Conservation (phyloP, 176 grass and related monocot species). For the Ananas comosus region DNA sequence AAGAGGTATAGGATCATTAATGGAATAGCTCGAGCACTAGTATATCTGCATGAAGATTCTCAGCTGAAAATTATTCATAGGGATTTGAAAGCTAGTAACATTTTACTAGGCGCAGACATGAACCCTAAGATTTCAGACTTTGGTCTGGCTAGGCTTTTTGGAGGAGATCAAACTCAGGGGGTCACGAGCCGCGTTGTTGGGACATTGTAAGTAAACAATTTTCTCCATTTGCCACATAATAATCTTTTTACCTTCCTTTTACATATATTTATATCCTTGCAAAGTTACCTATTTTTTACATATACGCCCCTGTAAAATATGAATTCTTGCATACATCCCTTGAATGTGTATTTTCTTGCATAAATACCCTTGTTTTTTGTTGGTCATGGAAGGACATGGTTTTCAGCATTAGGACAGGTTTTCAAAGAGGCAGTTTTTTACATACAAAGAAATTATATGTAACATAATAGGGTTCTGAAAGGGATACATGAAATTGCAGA, state of each 20-base stretch:
- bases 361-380: too few relatives aligned
- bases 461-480: too few relatives aligned
- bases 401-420: too few relatives aligned
- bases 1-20: slow-evolving; percentile 31
- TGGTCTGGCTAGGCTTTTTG: slow-evolving; percentile 31
- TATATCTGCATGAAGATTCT: slow-evolving; percentile 38
- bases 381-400: too few relatives aligned
- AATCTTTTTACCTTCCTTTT: background rate
- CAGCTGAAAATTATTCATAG: slow-evolving; percentile 32
- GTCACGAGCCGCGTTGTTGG: slow-evolving; percentile 25
- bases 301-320: background rate
- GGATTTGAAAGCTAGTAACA: slow-evolving; percentile 41
- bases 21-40: slow-evolving; percentile 24
- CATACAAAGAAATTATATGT: too few relatives aligned
- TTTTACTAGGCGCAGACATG: slow-evolving; percentile 34
- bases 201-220: slow-evolving; percentile 27
- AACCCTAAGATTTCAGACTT: slow-evolving; percentile 37
- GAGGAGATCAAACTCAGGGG: slow-evolving; percentile 30
- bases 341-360: too few relatives aligned
- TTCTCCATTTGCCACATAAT: slow-evolving; percentile 1
- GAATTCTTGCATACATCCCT: too few relatives aligned
- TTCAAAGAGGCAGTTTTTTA: too few relatives aligned
- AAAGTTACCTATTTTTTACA: background rate
- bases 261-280: too few relatives aligned
- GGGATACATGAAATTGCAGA: too few relatives aligned